Percentiles rank a stretch among this genome's conserved stretches.
Conservation (phyloP, 192 early-diverging fungal species). For the Backusella australiensis region DNA sequence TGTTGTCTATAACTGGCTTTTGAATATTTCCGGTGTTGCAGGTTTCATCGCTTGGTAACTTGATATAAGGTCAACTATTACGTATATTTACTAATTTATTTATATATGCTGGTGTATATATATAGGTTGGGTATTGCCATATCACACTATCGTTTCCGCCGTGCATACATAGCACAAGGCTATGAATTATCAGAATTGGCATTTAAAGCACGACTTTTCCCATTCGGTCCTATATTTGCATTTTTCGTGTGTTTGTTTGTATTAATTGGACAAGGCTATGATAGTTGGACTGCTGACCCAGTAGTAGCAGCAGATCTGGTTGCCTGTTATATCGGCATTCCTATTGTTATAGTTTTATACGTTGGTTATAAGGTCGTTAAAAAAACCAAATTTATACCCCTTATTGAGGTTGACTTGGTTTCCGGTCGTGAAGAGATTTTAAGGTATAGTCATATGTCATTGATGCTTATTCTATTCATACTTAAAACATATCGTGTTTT, state of each 20-base stretch:
- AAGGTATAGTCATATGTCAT: neutral
- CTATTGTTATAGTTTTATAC: slow-evolving; percentile 62
- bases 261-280: slow-evolving; percentile 63
- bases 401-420: slow-evolving; percentile 61
- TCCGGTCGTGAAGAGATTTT: slow-evolving; percentile 39
- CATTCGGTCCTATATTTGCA: slow-evolving; percentile 69
- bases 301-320: slow-evolving; percentile 54
- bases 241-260: slow-evolving; percentile 57
- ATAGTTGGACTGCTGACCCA: slow-evolving; percentile 39
- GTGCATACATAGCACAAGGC: slow-evolving; percentile 73
- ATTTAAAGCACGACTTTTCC: slow-evolving; percentile 72
- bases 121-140: slow-evolving; percentile 66
- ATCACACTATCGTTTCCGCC: slow-evolving; percentile 84
- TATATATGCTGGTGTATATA: neutral
- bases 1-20: slow-evolving; percentile 65
- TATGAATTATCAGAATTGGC: slow-evolving; percentile 58
- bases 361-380: slow-evolving; percentile 63
- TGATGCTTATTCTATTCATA: neutral
- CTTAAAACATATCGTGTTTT: neutral
- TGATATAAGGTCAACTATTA: neutral
- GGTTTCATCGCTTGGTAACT: slow-evolving; percentile 64
- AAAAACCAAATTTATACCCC: slow-evolving; percentile 60
- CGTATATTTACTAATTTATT: neutral
- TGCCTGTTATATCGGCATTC: slow-evolving; percentile 65
- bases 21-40: slow-evolving; percentile 65